phyloP scores from a whole-genome alignment of 2,329 filamentous ascomycete genomes.

The Chaetomiaceae sp. region DNA sequence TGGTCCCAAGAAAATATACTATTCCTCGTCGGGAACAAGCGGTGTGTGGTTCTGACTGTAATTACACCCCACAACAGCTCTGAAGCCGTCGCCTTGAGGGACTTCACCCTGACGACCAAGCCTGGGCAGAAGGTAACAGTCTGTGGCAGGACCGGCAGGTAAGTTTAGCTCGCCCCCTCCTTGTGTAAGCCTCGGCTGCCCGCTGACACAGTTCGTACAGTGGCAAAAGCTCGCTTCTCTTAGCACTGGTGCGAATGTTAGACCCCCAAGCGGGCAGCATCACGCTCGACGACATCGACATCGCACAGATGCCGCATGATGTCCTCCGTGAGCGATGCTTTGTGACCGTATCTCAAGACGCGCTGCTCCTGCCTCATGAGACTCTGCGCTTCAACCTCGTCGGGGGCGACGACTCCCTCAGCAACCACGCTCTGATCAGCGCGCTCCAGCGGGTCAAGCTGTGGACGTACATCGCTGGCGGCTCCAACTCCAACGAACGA shows the following conservation, averaged over 20 bases:
- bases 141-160: conserved; percentile 47
- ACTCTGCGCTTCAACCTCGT: conserved; percentile 41
- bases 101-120: conserved; percentile 25
- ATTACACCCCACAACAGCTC: conserved; percentile 4
- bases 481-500: not conserved
- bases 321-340: conserved; percentile 37
- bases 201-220: too few relatives aligned
- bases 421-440: conserved; percentile 33
- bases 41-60: too few relatives aligned
- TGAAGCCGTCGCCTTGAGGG: conserved; percentile 20
- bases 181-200: too few relatives aligned
- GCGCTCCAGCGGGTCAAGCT: conserved; percentile 33
- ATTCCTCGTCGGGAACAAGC: not conserved
- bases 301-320: conserved; percentile 37
- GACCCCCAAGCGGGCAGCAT: conserved; percentile 39
- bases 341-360: conserved; percentile 40
- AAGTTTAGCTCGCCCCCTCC: too few relatives aligned
- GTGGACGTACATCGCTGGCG: conserved; percentile 9
- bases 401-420: conserved; percentile 22
- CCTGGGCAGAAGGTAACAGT: conserved; percentile 45
- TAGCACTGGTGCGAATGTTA: conserved; percentile 43
- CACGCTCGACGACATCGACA: conserved; percentile 41
- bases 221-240: conserved; percentile 39
- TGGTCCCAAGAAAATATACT: too few relatives aligned
- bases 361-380: conserved; percentile 35